Evolutionary conservation across 2,329 filamentous ascomycete genomes (phyloP), one percentile per base, ranked within the genome.

Genomic region (Fusarium oxysporum): DNA sequence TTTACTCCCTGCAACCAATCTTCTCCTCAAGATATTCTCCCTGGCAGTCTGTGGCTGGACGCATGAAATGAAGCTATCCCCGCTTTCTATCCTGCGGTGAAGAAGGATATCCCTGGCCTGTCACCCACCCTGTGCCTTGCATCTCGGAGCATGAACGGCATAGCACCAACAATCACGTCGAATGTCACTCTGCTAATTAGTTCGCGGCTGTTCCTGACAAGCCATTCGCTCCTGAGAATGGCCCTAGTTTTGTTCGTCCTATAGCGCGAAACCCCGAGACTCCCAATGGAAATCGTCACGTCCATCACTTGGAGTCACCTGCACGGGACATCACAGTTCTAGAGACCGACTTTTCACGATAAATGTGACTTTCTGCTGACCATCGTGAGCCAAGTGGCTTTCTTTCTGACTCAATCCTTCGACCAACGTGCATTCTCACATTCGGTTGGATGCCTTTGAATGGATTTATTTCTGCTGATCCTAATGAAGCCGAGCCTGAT

Each of bases 281-380:
- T 73, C 65, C 75, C 75, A 77, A 77, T 77, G 66, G 62, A 65
- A 66, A 62, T 62, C 59, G 51, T 76, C 68, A 72, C 75, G 60
- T 71, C 70, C 48, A 68, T 73, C 70, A 71, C 71, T 60, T 33
- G 60, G 47, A 53, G 59, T 76, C 70, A 77, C 75, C 75, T 77
- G 75, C 75, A 77, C 50, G 72, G 64, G 51, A 58, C 60, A 76
- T 77, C 75, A 77, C 75, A 72, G 65, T 65, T 54, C 43, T 54
- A 55, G 58, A 62, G 58, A 50, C 66, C 69, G 55, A 63, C 71
- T 53, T 63, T 62, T 60, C 53, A 63, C 50, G 44, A 68, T 68
- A 62, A 64, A 70, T 74, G 62, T 59, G 50, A 51, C 61, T 44
- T 50, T 61, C 50, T 40, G 62, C 63, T 65, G 55, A 59, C 59